Base-by-base conservation (phyloP, 148 eudicot genomes). In the Amaranthus palmeri region DNA sequence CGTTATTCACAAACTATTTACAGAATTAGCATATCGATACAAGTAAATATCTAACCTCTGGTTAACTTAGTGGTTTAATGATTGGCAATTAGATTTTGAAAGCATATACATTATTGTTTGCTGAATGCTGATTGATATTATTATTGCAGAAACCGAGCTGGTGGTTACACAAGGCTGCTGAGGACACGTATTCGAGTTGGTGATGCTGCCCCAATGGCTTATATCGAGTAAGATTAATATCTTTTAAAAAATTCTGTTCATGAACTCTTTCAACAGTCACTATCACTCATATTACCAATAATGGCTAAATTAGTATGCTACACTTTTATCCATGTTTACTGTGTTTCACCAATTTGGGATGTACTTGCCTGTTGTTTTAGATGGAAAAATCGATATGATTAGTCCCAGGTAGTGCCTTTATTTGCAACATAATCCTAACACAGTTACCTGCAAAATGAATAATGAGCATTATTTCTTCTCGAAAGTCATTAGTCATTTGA, bases 121-220 rank as follows among this genome's bases (percentile, higher is more conserved):
- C 17, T 63, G 40, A 65, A 43, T 77, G 66, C 65, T 13, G 13
- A 14, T 54, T 18, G 70, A 74, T 25, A 10, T 50, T 58, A 7
- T 71, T 40, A 25, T 61, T 70, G 54, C 90, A 93, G 98, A 75
- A 90, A 85, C 71, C 88, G 98, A 80, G 90, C 90, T 15, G 98
- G 98, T 69, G 98, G 98, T 73, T 93, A 91, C 76, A 91, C 98
- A 70, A 86, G 98, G 76, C 10, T 93, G 80, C 92, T 93, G 45
- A 89, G 98, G 71, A 91, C 98, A 43, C 88, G 98, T 69, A 85
- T 93, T 45, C 85, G 98, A 77, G 97, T 93, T 71, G 97, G 98
- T 74, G 98, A 93, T 85, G 97, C 97, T 54, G 98, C 98, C 66
- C 90, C 97, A 47, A 93, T 93, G 98, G 98, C 98, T 13, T 93